Evolutionary conservation across 306 rosid species (phyloP), one percentile per base, ranked within the genome.

Genomic region (Quercus agrifolia): DNA sequence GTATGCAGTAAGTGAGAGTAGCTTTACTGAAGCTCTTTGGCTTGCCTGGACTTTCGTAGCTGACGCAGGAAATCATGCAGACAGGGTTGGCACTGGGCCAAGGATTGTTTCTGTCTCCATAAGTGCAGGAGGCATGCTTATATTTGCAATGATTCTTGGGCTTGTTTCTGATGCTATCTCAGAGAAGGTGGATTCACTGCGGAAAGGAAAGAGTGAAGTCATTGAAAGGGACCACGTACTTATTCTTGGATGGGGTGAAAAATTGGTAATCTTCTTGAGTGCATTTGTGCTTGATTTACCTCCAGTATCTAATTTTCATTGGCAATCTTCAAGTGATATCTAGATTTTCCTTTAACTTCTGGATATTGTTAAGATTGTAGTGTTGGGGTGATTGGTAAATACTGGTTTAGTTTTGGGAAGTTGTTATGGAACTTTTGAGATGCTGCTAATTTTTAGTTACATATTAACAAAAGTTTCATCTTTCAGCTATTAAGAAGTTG

Each of bases 141-240:
- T 94, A 83, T 94, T 94, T 88, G 99, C 99, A 61, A 94, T 92
- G 99, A 92, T 94, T 97, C 97, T 94, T 75, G 99, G 99, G 33
- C 97, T 94, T 77, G 97, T 94, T 83, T 94, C 99, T 9, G 99
- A 94, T 79, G 99, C 99, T 62, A 94, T 94, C 85, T 88, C 99
- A 3, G 99, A 91, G 91, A 92, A 90, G 89, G 99, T 94, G 56
- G 99, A 94, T 88, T 94, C 99, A 19, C 90, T 94, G 80, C 85
- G 97, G 74, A 94, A 94, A 87, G 99, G 99, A 82, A 94, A 92
- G 90, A 87, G 99, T 81, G 99, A 94, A 86, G 99, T 94, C 79
- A 94, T 94, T 76, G 99, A 94, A 86, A 91, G 85, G 79, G 89
- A 94, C 76, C 99, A 94, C 86, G 85, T 94, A 78, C 99, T 94